Evolutionary conservation across 2,329 filamentous ascomycete genomes (phyloP), one percentile per base, ranked within the genome.

Genomic region (Colletotrichum sp.): DNA sequence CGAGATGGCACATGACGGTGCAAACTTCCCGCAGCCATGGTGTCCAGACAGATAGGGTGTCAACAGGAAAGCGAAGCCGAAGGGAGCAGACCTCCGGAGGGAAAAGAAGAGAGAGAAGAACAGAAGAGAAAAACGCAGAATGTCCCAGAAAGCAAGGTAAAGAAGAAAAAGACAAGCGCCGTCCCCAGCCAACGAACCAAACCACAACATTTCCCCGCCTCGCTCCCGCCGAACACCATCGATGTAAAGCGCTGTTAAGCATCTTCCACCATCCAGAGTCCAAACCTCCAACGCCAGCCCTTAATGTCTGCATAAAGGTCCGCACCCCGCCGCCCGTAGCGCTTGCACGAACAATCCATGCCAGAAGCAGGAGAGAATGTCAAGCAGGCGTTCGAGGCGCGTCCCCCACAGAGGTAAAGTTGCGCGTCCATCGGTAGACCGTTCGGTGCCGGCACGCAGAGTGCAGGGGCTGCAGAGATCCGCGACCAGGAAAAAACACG

Each of bases 1-100:
- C 59, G 55, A 44, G 62, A 76, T 66, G 77, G 80, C 83, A 86
- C 81, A 82, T 85, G 83, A 81, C 85, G 83, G 82, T 84, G 82
- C 79, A 77, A 78, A 18, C 28, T 34, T 65, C 76, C 74, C 24
- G 62, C 63, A 57, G 69, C 73, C 71, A 74, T 73, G 57, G 1
- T 63, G 73, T 57, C 73, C 26, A 26, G 28, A 3, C 21, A 71
- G 64, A 65, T 52, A 69, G 26, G 49, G 13, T 34, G 64, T 62
- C 32, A 55, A 72, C 65, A 72, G 59, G 68, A 52, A 39, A 65
- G 49, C 69, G 59, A 67, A 75, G 77, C 78, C 78, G n/a, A 78
- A 75, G 79, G 77, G 66, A 68, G 68, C 36, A 21, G 36, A 32
- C 57, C 28, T 62, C 28, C 28, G 30, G 18, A 9, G 21, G 18